These are phyloP conservation scores for Neobulgaria alba DNA, from an alignment of 2,329 filamentous ascomycete genomes.

Conservation along the genomic window DNA sequence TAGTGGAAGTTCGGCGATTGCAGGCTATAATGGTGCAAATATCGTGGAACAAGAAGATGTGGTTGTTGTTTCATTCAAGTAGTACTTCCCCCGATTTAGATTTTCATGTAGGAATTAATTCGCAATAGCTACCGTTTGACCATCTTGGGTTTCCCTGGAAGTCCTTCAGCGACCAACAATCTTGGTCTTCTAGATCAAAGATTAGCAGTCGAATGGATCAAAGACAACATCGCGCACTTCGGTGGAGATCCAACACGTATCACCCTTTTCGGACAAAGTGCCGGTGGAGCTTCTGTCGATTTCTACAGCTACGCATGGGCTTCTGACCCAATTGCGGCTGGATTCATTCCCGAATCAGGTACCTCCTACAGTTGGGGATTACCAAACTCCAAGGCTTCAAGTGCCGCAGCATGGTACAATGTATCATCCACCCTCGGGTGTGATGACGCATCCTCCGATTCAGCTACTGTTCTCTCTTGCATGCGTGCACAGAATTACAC, in stretches of 20 bases:
- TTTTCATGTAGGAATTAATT: slow-evolving; percentile 8
- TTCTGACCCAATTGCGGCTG: slow-evolving; percentile 26
- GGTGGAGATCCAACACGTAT: slow-evolving; percentile 29
- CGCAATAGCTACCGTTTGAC: slow-evolving; percentile 30
- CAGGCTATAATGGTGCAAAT: slow-evolving; percentile 35
- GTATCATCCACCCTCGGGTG: slow-evolving; percentile 22
- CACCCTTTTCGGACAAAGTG: slow-evolving; percentile 37
- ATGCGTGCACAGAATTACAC: slow-evolving; percentile 19
- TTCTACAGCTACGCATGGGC: slow-evolving; percentile 27
- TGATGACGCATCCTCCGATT: slow-evolving; percentile 19
- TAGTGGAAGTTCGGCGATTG: slow-evolving; percentile 31
- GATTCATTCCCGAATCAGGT: slow-evolving; percentile 28
- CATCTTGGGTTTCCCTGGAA: slow-evolving; percentile 27
- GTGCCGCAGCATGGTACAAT: slow-evolving; percentile 20
- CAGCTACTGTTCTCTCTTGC: slow-evolving; percentile 19
- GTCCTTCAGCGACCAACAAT: slow-evolving; percentile 30
- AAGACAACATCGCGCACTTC: slow-evolving; percentile 29
- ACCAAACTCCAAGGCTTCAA: slow-evolving; percentile 13
- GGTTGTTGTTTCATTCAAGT: slow-evolving; percentile 40
- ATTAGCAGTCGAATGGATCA: slow-evolving; percentile 29
- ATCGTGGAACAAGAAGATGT: slow-evolving; percentile 37
- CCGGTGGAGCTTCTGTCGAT: slow-evolving; percentile 33
- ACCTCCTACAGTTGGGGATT: slow-evolving; percentile 23
- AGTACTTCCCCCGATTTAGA: slow-evolving; percentile 16
- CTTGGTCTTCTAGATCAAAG: slow-evolving; percentile 35